Conservation (phyloP, 352 stramenopile species). For the Pythium oligandrum region DNA sequence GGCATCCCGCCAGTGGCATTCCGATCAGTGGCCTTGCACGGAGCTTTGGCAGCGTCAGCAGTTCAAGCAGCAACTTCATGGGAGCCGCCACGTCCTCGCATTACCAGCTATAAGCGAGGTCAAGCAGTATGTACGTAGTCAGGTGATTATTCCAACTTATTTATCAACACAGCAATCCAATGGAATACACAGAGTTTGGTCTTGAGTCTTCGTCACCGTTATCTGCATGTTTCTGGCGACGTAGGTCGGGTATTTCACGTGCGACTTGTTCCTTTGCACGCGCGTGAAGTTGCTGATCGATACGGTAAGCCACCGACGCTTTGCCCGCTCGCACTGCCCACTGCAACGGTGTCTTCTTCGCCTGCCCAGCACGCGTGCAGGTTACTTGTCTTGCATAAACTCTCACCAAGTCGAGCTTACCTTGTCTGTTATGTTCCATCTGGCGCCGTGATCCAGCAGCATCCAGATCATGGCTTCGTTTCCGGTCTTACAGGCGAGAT, state of each 20-base stretch:
- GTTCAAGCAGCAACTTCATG: constrained; percentile 35
- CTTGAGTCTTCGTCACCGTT: too few species aligned
- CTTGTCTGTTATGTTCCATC: constrained; percentile 60
- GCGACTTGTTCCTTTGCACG: constrained; percentile 37
- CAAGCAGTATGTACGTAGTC: background rate
- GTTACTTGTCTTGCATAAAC: background rate
- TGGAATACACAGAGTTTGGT: constrained; percentile 1
- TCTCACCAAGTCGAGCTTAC: constrained; percentile 11
- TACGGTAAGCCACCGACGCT: constrained; percentile 62
- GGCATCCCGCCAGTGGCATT: constrained; percentile 12
- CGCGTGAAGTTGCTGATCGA: constrained; percentile 69
- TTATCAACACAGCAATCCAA: background rate
- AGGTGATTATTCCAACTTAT: background rate
- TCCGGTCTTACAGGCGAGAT: constrained; percentile 68
- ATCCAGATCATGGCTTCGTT: constrained; percentile 59
- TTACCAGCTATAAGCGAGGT: constrained; percentile 15
- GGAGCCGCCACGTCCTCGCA: constrained; percentile 13
- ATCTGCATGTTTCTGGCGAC: too few species aligned
- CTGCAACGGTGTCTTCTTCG: constrained; percentile 64
- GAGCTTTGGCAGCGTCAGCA: constrained; percentile 66
- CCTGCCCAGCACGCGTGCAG: background rate
- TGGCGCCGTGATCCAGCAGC: constrained; percentile 50
- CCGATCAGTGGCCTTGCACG: constrained; percentile 16
- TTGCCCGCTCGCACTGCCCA: constrained; percentile 66
- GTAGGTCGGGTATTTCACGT: too few species aligned